Evolutionary conservation across 768 basidiomycete species (phyloP).

Genomic region (Serendipita vermifera): DNA sequence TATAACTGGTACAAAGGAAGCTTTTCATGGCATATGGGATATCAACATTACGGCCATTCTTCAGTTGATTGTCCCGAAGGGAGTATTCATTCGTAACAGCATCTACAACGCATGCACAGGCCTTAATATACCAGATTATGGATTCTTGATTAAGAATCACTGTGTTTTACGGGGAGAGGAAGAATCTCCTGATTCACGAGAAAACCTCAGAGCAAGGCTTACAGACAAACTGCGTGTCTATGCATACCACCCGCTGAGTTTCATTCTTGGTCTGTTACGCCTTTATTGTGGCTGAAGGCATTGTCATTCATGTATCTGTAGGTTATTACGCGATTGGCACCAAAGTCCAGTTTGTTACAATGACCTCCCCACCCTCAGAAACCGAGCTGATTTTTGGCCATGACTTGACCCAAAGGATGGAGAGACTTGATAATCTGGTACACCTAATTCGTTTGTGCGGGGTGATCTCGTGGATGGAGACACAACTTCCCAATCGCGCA

Average conservation of each 20-base stretch:
- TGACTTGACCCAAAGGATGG: neutral
- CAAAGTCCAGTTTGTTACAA: neutral
- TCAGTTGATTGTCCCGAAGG: conserved; percentile 16
- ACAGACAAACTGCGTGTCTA: conserved; percentile 16
- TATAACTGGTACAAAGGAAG: conserved; percentile 14
- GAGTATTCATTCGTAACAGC: conserved; percentile 18
- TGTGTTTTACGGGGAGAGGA: conserved; percentile 23
- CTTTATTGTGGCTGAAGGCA: neutral
- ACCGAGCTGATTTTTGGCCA: conserved; percentile 16
- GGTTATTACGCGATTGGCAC: conserved; percentile 3
- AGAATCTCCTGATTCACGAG: conserved; percentile 12
- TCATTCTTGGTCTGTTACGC: conserved; percentile 17
- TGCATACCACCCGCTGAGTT: conserved; percentile 20
- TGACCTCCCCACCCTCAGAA: neutral
- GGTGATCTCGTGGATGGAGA: neutral
- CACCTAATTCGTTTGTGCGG: neutral
- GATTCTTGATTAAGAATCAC: conserved; percentile 15
- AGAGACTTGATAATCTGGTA: neutral
- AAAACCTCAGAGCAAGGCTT: conserved; percentile 18
- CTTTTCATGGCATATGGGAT: conserved; percentile 20
- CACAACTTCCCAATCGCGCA: neutral
- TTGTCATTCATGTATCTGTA: neutral
- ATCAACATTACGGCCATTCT: conserved; percentile 19
- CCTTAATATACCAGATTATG: conserved; percentile 17
- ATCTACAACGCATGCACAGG: conserved; percentile 16